Conservation (phyloP, 2,329 filamentous ascomycete genomes). For the Fusarium lateritium region DNA sequence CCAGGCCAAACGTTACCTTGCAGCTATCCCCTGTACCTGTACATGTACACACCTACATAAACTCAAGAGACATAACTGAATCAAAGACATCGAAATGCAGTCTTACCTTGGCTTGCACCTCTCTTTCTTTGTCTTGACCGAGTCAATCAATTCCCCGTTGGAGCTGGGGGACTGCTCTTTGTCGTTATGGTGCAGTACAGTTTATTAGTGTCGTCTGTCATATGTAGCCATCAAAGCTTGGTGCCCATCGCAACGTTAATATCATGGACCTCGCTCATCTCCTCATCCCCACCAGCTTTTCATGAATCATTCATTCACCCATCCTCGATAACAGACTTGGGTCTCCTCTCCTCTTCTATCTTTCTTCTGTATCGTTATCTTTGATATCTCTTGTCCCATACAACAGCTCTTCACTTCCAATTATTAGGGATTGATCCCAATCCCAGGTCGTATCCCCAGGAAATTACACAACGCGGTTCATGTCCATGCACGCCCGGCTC, state of each 20-base stretch:
- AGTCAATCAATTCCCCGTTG: slow-evolving; percentile 23
- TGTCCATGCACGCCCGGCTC: slow-evolving; percentile 35
- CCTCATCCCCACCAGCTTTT: slow-evolving; percentile 8
- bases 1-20: slow-evolving; percentile 38
- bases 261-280: slow-evolving; percentile 12
- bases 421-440: slow-evolving; percentile 15
- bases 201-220: slow-evolving; percentile 6
- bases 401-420: neutral
- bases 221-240: slow-evolving; percentile 19
- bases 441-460: slow-evolving; percentile 11
- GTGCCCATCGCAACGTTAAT: slow-evolving; percentile 38
- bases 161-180: neutral
- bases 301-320: slow-evolving; percentile 42
- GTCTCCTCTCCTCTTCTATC: neutral
- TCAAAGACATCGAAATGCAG: slow-evolving; percentile 14
- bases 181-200: neutral
- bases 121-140: slow-evolving; percentile 6
- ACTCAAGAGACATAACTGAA: slow-evolving; percentile 6
- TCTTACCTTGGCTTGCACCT: neutral
- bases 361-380: neutral
- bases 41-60: slow-evolving; percentile 11
- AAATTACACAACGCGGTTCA: slow-evolving; percentile 33
- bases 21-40: slow-evolving; percentile 21
- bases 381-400: neutral
- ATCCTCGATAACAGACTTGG: neutral